These are phyloP conservation scores for Eucalyptus fibrosa DNA, from an alignment of 345 rosid species.

Conservation along the genomic window DNA sequence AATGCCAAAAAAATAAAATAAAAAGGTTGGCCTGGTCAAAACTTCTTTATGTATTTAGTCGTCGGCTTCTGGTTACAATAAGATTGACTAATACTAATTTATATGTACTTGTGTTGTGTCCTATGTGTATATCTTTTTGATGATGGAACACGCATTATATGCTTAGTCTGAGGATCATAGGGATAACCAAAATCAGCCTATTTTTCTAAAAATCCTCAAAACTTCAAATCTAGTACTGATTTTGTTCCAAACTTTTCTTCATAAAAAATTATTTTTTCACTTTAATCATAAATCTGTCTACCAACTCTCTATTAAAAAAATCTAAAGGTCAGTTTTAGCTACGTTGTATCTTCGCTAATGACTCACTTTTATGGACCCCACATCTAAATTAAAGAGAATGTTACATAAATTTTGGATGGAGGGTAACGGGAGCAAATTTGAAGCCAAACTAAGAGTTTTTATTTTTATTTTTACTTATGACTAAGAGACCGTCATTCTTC, in stretches of 20 bases:
- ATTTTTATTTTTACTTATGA: too few species aligned
- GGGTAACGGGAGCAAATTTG: too few species aligned
- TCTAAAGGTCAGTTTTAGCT: not conserved
- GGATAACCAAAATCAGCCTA: not conserved
- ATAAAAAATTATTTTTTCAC: too few species aligned
- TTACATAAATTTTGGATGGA: too few species aligned
- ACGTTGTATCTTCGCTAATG: not conserved
- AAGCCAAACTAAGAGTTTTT: too few species aligned
- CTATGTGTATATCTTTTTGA: not conserved
- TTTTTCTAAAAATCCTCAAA: not conserved
- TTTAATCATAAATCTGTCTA: not conserved
- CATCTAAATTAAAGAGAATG: not conserved
- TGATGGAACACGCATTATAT: not conserved
- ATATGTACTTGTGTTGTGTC: not conserved
- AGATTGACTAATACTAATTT: not conserved
- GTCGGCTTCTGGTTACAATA: not conserved
- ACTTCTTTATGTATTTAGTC: not conserved
- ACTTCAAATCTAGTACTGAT: not conserved
- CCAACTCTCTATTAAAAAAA: not conserved
- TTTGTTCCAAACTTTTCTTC: not conserved
- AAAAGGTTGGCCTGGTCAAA: not conserved
- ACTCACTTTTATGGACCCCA: not conserved
- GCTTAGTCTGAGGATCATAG: not conserved
- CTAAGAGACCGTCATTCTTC: too few species aligned
- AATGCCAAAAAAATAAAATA: not conserved